A percentile compares a stretch with the other conserved stretches of the same genome.
These are phyloP conservation scores for Curvularia verruculosa DNA, from an alignment of 2,329 filamentous ascomycete species.

Conservation along the genomic window DNA sequence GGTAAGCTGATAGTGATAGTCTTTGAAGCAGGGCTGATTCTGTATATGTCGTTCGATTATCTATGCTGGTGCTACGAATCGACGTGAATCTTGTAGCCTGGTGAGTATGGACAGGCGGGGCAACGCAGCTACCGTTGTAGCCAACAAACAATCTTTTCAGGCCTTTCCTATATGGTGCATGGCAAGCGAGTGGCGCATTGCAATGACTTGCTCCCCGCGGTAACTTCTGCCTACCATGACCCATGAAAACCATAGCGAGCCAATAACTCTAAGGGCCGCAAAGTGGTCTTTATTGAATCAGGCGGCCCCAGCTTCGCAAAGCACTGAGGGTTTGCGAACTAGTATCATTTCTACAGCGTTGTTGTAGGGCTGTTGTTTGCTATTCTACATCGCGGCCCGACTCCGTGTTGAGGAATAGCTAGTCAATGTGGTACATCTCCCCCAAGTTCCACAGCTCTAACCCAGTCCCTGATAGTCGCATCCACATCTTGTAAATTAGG, in stretches of 20 bases:
- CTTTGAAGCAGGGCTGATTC: neutral
- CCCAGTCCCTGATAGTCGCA: too few relatives aligned
- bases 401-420: too few relatives aligned
- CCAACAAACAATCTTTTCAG: neutral
- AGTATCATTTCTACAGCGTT: too few relatives aligned
- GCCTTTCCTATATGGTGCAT: neutral
- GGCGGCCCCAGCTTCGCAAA: too few relatives aligned
- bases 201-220: neutral
- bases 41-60: neutral
- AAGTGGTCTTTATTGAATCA: too few relatives aligned
- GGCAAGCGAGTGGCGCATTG: constrained; percentile 4
- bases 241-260: neutral
- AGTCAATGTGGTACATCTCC: too few relatives aligned
- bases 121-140: neutral
- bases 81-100: neutral
- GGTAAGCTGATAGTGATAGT: neutral
- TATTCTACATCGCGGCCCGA: too few relatives aligned
- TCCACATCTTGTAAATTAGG: too few relatives aligned
- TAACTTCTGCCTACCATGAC: neutral
- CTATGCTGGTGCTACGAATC: neutral
- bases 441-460: too few relatives aligned
- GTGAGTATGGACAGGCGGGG: neutral
- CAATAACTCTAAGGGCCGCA: too few relatives aligned
- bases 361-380: too few relatives aligned
- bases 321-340: too few relatives aligned